Conservation (phyloP, 2,329 filamentous ascomycete genomes). For the Stachybotrys chlorohalonatus region DNA sequence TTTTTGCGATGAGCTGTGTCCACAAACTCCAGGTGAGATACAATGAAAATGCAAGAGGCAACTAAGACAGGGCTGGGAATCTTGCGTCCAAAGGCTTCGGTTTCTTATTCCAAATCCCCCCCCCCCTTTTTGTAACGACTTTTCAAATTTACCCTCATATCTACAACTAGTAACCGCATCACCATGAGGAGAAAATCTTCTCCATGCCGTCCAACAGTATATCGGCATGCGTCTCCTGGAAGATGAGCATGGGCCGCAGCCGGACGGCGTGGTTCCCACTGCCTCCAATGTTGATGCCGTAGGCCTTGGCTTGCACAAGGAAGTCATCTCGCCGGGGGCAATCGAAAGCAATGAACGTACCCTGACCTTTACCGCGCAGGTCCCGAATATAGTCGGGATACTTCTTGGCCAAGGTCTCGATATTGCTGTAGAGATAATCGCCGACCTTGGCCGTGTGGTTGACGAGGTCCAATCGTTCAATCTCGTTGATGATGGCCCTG, state of each 20-base stretch:
- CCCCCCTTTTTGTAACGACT: no score
- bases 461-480: constrained; percentile 69
- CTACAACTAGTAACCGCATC: not conserved
- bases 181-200: constrained; percentile 52
- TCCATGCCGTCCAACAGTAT: constrained; percentile 71
- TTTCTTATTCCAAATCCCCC: no score
- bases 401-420: constrained; percentile 57
- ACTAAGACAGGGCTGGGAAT: no score
- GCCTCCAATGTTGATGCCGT: constrained; percentile 83
- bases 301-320: constrained; percentile 65
- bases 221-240: constrained; percentile 86
- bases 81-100: no score
- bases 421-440: constrained; percentile 64
- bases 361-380: constrained; percentile 77
- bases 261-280: constrained; percentile 68
- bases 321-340: constrained; percentile 72
- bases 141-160: not conserved
- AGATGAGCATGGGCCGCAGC: constrained; percentile 81
- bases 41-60: no score
- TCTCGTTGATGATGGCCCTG: constrained; percentile 76
- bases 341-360: constrained; percentile 91
- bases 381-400: constrained; percentile 75
- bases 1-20: no score
- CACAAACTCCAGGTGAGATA: no score
- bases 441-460: constrained; percentile 69